phyloP scores from a whole-genome alignment of 2,329 filamentous ascomycete genomes.

The Fusarium paranaense region DNA sequence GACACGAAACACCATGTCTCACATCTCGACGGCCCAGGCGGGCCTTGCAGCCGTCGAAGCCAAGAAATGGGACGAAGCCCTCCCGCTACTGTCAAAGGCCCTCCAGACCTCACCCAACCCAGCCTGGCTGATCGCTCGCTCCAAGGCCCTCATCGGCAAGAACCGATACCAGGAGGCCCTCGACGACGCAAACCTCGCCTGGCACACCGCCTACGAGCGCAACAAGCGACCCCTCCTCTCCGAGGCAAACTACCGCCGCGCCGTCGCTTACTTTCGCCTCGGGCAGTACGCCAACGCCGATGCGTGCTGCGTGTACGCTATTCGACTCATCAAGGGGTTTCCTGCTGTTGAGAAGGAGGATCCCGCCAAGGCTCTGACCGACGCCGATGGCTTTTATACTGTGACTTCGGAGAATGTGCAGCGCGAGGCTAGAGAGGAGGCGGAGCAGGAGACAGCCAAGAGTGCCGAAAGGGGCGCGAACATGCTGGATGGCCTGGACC shows the following conservation, averaged over 20 bases:
- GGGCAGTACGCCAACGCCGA: slow-evolving; percentile 80
- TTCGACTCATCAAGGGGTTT: slow-evolving; percentile 51
- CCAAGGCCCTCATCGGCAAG: slow-evolving; percentile 79
- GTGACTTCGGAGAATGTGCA: slow-evolving; percentile 50
- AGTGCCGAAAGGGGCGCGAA: slow-evolving; percentile 4
- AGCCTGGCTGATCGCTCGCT: slow-evolving; percentile 83
- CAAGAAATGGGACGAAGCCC: slow-evolving; percentile 74
- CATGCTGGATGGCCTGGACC: not conserved
- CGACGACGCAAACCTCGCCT: slow-evolving; percentile 75
- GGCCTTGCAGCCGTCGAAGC: slow-evolving; percentile 75
- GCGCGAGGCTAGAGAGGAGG: slow-evolving; percentile 46
- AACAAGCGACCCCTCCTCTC: slow-evolving; percentile 80
- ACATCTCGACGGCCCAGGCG: slow-evolving; percentile 61
- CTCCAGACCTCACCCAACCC: slow-evolving; percentile 75
- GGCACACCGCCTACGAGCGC: slow-evolving; percentile 72
- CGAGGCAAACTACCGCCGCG: slow-evolving; percentile 85
- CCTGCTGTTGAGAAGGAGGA: slow-evolving; percentile 49
- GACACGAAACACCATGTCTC: slow-evolving; percentile 57
- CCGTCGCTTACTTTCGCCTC: slow-evolving; percentile 77
- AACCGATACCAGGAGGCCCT: slow-evolving; percentile 73
- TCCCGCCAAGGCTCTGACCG: slow-evolving; percentile 47
- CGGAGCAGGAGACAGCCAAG: slow-evolving; percentile 40
- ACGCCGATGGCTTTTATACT: slow-evolving; percentile 61
- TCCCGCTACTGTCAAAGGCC: slow-evolving; percentile 75
- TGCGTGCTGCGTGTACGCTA: slow-evolving; percentile 73